Percentiles rank a stretch among this genome's conserved stretches.
Evolutionary conservation across 148 eudicot genomes (phyloP).

Genomic region (Camellia japonica): DNA sequence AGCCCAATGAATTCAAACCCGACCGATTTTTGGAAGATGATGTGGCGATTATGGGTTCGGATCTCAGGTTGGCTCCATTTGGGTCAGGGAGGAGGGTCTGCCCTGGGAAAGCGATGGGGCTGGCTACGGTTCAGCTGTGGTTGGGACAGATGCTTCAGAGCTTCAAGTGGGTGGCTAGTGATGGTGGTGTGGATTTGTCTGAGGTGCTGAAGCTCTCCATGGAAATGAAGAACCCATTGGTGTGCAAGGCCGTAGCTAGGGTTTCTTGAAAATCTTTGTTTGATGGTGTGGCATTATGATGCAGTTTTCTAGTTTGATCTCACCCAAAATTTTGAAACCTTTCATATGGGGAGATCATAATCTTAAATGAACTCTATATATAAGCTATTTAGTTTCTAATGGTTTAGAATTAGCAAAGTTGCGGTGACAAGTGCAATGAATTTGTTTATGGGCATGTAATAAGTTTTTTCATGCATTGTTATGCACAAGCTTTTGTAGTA

Average conservation of each 20-base stretch:
- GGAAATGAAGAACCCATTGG: slow-evolving; percentile 87
- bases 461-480: too few species aligned
- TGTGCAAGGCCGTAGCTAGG: slow-evolving; percentile 75
- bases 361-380: too few species aligned
- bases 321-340: slow-evolving; percentile 22
- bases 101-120: slow-evolving; percentile 78
- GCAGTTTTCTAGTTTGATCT: background rate
- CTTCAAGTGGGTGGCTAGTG: slow-evolving; percentile 64
- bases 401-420: background rate
- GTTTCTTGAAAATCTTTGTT: slow-evolving; percentile 14
- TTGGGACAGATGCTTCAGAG: slow-evolving; percentile 76
- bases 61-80: slow-evolving; percentile 74
- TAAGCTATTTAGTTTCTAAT: too few species aligned
- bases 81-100: slow-evolving; percentile 91
- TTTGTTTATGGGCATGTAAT: too few species aligned
- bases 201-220: slow-evolving; percentile 77
- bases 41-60: slow-evolving; percentile 78
- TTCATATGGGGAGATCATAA: slow-evolving; percentile 6
- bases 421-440: background rate
- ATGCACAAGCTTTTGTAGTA: background rate
- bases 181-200: slow-evolving; percentile 55
- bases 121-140: slow-evolving; percentile 85
- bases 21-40: slow-evolving; percentile 75
- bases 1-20: slow-evolving; percentile 59
- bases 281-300: background rate